A percentile compares a stretch with the other conserved stretches of the same genome.
Evolutionary conservation across 1,284 basidiomycete species (phyloP).

Genomic region (Macrocystidia cucumis): DNA sequence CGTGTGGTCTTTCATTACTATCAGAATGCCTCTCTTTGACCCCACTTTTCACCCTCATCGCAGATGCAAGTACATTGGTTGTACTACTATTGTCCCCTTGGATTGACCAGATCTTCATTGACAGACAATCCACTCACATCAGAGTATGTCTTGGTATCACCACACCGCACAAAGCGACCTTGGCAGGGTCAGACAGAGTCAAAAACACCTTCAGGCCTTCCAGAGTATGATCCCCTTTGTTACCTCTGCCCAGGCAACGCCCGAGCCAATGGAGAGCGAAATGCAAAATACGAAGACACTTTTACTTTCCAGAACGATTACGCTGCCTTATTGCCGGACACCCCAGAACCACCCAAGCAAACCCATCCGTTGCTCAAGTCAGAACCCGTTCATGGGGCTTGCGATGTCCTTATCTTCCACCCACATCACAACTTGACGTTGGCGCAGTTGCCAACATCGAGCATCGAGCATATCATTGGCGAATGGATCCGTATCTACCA

Average conservation of each 20-base stretch:
- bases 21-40: slow-evolving; percentile 49
- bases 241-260: slow-evolving; percentile 89
- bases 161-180: slow-evolving; percentile 76
- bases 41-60: slow-evolving; percentile 65
- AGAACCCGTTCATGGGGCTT: slow-evolving; percentile 75
- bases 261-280: slow-evolving; percentile 70
- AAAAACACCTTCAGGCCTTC: slow-evolving; percentile 44
- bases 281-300: slow-evolving; percentile 66
- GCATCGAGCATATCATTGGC: slow-evolving; percentile 66
- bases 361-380: slow-evolving; percentile 61
- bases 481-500: slow-evolving; percentile 75
- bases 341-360: slow-evolving; percentile 34
- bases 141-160: slow-evolving; percentile 79
- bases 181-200: slow-evolving; percentile 83
- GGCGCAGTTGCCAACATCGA: slow-evolving; percentile 55
- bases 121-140: slow-evolving; percentile 73
- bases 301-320: slow-evolving; percentile 84
- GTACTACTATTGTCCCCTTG: neutral
- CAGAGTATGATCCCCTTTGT: slow-evolving; percentile 72
- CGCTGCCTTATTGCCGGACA: slow-evolving; percentile 65
- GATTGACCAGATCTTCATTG: slow-evolving; percentile 13
- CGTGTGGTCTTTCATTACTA: neutral
- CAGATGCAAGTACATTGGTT: slow-evolving; percentile 40
- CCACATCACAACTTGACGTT: slow-evolving; percentile 90
- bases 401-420: slow-evolving; percentile 89